Evolutionary conservation across 2,329 filamentous ascomycete species (phyloP).

Genomic region (Fusarium subglutinans): DNA sequence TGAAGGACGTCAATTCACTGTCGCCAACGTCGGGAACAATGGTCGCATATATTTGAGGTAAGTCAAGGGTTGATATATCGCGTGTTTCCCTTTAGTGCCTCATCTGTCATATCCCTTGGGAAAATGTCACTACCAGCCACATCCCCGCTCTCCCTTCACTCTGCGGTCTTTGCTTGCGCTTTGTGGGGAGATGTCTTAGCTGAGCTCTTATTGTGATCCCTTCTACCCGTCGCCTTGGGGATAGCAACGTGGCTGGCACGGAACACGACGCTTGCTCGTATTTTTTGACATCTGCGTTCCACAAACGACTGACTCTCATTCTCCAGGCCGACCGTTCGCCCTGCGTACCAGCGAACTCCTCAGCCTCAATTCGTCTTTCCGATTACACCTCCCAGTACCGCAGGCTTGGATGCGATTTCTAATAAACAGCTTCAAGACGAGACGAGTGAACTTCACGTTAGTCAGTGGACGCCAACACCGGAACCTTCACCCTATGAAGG

Average conservation of each 20-base stretch:
- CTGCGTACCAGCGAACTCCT: conserved; percentile 68
- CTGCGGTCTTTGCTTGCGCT: conserved; percentile 13
- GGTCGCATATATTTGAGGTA: conserved; percentile 85
- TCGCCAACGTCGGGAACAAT: conserved; percentile 84
- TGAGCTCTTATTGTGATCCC: conserved; percentile 16
- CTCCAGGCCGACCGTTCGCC: conserved; percentile 67
- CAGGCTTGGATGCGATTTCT: conserved; percentile 60
- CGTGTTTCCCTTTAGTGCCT: conserved; percentile 12
- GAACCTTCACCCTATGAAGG: conserved; percentile 50
- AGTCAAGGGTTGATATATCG: conserved; percentile 5
- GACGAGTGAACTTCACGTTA: conserved; percentile 43
- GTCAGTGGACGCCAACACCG: conserved; percentile 56
- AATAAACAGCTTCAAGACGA: conserved; percentile 40
- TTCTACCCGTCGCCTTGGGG: conserved; percentile 7
- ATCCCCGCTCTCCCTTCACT: conserved; percentile 27
- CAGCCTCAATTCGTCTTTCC: conserved; percentile 70
- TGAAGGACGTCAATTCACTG: conserved; percentile 78
- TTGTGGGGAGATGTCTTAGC: conserved; percentile 30
- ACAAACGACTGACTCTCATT: conserved; percentile 34
- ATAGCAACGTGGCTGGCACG: conserved; percentile 23
- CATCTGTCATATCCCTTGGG: conserved; percentile 7
- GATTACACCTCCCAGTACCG: conserved; percentile 67
- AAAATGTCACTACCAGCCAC: conserved; percentile 24
- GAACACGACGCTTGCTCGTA: conserved; percentile 19
- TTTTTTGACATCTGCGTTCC: conserved; percentile 24